phyloP scores from a whole-genome alignment of 1,139 yeast species.

The Magnusiomyces suaveolens region DNA sequence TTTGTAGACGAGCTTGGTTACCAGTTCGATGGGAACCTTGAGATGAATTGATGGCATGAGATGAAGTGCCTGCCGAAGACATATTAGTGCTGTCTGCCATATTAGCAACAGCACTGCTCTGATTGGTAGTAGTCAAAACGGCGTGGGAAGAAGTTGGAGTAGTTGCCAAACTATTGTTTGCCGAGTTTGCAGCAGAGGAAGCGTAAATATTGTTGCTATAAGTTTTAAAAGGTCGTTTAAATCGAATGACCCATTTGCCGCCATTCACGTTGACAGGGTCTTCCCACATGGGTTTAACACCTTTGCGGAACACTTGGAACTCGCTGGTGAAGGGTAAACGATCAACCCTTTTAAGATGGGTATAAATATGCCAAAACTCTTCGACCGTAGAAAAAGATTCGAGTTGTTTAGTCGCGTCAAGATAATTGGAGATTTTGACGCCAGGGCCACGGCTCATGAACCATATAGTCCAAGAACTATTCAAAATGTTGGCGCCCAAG shows the following conservation, averaged over 20 bases:
- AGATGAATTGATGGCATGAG: not conserved
- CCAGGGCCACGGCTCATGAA: constrained; percentile 33
- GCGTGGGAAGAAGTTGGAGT: constrained; percentile 6
- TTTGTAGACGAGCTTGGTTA: constrained; percentile 23
- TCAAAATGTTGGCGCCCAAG: constrained; percentile 19
- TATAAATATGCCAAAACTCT: constrained; percentile 51
- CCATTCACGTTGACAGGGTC: constrained; percentile 56
- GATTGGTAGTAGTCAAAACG: constrained; percentile 1
- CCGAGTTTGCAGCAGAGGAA: constrained; percentile 1
- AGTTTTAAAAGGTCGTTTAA: constrained; percentile 29
- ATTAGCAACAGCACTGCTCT: constrained; percentile 1
- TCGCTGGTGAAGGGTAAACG: constrained; percentile 49
- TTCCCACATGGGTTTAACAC: constrained; percentile 64
- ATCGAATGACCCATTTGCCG: constrained; percentile 57
- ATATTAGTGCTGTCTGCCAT: constrained; percentile 7
- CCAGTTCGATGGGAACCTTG: constrained; percentile 8
- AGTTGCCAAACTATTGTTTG: constrained; percentile 1
- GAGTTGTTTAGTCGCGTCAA: constrained; percentile 30
- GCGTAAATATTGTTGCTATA: constrained; percentile 9
- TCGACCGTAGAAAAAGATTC: constrained; percentile 41
- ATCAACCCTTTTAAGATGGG: constrained; percentile 40
- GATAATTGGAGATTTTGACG: constrained; percentile 29
- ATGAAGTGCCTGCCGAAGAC: too few relatives aligned
- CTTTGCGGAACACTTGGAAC: constrained; percentile 51
- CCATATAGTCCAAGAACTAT: constrained; percentile 30